Percentiles rank a stretch among this genome's conserved stretches.
Evolutionary conservation across 2,329 filamentous ascomycete genomes (phyloP).

Genomic region (Helotiales sp.): DNA sequence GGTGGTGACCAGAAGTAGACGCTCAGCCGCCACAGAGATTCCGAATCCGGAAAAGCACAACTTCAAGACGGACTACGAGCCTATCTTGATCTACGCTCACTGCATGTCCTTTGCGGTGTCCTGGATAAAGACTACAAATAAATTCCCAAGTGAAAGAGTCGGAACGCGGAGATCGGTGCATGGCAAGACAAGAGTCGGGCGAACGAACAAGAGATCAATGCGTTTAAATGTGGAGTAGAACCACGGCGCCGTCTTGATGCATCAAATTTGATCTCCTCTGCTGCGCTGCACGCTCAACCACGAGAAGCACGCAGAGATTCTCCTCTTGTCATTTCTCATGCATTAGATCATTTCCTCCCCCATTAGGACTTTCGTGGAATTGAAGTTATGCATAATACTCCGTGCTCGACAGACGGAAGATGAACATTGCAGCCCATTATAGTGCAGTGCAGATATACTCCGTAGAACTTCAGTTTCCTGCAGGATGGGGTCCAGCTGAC

Average conservation of each 20-base stretch:
- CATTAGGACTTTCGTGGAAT: constrained; percentile 6
- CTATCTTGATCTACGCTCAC: too few species aligned
- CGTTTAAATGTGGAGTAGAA: background rate
- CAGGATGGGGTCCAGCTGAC: background rate
- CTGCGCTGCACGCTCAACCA: background rate
- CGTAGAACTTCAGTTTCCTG: background rate
- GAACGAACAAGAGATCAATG: constrained; percentile 5
- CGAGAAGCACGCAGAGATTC: background rate
- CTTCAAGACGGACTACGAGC: too few species aligned
- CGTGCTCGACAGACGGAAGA: background rate
- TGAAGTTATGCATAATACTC: constrained; percentile 4
- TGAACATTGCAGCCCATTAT: too few species aligned
- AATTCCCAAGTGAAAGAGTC: background rate
- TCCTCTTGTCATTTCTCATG: background rate
- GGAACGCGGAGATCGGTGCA: constrained; percentile 4
- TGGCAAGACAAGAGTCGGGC: background rate
- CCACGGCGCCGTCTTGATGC: background rate
- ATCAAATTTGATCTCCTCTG: constrained; percentile 1
- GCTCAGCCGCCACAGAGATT: background rate
- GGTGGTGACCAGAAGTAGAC: background rate
- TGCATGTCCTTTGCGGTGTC: background rate
- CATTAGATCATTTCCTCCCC: background rate
- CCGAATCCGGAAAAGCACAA: background rate
- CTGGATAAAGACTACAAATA: constrained; percentile 3
- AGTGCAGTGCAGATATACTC: background rate